phyloP scores from a whole-genome alignment of 2,329 filamentous ascomycete species.

The Grosmannia serpens region DNA sequence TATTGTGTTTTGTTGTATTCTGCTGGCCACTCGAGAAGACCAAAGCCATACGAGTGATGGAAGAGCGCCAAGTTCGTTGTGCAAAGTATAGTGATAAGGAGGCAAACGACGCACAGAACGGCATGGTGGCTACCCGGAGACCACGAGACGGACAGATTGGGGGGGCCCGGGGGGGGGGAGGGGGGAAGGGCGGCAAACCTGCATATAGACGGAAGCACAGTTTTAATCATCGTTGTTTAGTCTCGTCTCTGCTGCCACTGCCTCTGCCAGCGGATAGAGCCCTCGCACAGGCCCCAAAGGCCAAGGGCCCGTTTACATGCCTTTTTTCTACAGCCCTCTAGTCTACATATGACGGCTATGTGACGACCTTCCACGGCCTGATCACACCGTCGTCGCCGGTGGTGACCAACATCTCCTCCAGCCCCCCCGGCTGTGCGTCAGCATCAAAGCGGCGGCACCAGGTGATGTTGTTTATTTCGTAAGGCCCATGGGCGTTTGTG shows the following conservation, averaged over 20 bases:
- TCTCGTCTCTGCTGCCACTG: background rate
- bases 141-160: background rate
- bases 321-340: background rate
- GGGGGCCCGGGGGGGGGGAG: too few species aligned
- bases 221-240: background rate
- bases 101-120: background rate
- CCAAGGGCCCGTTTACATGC: too few species aligned
- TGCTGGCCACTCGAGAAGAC: background rate
- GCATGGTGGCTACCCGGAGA: background rate
- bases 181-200: background rate
- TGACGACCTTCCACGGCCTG: conserved; percentile 56
- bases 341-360: background rate
- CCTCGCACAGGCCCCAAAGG: too few species aligned
- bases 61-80: background rate
- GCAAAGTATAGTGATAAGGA: background rate
- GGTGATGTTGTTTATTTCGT: conserved; percentile 83
- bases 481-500: conserved; percentile 73
- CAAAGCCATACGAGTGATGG: background rate
- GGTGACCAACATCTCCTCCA: conserved; percentile 77
- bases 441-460: conserved; percentile 76
- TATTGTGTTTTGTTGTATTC: background rate
- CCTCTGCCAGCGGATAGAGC: background rate
- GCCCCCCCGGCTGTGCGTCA: conserved; percentile 37
- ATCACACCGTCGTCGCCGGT: conserved; percentile 89
- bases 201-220: background rate